Base-by-base conservation (phyloP, 2,329 filamentous ascomycete genomes). In the Microdochium bolleyi region DNA sequence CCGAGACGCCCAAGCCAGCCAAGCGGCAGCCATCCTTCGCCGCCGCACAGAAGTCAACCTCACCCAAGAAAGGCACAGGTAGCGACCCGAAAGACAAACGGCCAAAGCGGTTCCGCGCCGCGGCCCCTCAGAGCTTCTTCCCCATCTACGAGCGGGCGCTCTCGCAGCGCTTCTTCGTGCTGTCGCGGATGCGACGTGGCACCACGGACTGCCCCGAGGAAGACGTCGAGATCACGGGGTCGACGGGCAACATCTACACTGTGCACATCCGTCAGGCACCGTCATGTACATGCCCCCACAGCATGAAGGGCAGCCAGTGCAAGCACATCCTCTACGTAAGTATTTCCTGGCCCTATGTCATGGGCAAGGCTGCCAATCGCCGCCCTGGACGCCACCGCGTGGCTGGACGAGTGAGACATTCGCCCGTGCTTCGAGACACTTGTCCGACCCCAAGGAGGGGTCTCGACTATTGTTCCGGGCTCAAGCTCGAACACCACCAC, bases 181-280 rank as follows among this genome's bases (percentile, higher is more conserved):
- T 80, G 11, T 65, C 62, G 1, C 70, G 76, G 16, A 62, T 58
- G 2, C 67, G 69, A 9, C 37, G 57, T 25, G 71, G 71, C 19
- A 68, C 65, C 0, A 52, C 57, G 2, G 55, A 67, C 1, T 72
- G 66, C 44, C 75, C 74, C 0, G 69, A 75, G 52, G 82, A 87
- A 62, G 68, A 64, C 1, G 70, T 87, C 49, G 72, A 81, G 53
- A 70, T 87, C 55, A 79, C 83, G 0, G 84, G 84, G 1, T 80
- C 79, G 10, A 87, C 82, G 1, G 84, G 83, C 16, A 87, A 87
- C 57, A 72, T 87, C 53, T 87, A 88, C 64, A 77, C 67, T 0
- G 75, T 87, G 30, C 67, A 67, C 32, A 75, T 87, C 51, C 68
- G 69, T 2, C 71, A 71, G n/a, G 60, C 72, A 19, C 79, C 81